Evolutionary conservation across 2,329 filamentous ascomycete genomes (phyloP).

Genomic region (Fusarium sulawesiense): DNA sequence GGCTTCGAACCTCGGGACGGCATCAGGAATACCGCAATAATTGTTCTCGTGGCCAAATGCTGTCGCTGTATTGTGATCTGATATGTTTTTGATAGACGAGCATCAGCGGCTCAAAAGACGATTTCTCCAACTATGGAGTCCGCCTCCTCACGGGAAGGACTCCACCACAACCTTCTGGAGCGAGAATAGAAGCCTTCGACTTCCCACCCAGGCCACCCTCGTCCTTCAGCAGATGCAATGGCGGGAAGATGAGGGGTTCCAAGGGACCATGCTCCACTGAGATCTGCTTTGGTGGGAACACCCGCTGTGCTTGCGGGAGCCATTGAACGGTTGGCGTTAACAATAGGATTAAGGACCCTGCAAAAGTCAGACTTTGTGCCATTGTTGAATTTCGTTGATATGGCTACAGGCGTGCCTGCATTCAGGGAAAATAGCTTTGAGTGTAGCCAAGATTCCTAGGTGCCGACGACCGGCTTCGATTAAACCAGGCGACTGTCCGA

Average conservation of each 20-base stretch:
- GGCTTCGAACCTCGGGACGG: constrained; percentile 6
- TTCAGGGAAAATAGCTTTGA: constrained; percentile 23
- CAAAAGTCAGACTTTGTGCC: constrained; percentile 15
- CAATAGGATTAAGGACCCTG: constrained; percentile 39
- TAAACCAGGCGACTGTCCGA: constrained; percentile 24
- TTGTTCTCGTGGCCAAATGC: neutral
- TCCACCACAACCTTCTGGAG: constrained; percentile 48
- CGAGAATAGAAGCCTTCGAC: constrained; percentile 46
- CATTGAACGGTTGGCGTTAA: constrained; percentile 44
- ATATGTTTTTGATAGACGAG: constrained; percentile 32
- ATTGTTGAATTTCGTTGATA: neutral
- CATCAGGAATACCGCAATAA: neutral
- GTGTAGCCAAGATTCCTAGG: constrained; percentile 18
- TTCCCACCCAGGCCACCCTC: constrained; percentile 42
- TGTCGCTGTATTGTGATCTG: constrained; percentile 9
- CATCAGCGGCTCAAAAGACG: constrained; percentile 44
- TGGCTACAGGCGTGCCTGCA: constrained; percentile 29
- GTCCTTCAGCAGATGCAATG: constrained; percentile 44
- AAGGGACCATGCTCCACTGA: constrained; percentile 45
- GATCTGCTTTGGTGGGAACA: constrained; percentile 46
- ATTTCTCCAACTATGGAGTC: constrained; percentile 46
- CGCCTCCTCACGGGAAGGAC: constrained; percentile 46
- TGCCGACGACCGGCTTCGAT: constrained; percentile 28
- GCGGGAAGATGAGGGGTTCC: constrained; percentile 47
- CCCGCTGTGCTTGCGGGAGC: constrained; percentile 45